Conservation (phyloP, 129 eudicot species). For the Centella asiatica region DNA sequence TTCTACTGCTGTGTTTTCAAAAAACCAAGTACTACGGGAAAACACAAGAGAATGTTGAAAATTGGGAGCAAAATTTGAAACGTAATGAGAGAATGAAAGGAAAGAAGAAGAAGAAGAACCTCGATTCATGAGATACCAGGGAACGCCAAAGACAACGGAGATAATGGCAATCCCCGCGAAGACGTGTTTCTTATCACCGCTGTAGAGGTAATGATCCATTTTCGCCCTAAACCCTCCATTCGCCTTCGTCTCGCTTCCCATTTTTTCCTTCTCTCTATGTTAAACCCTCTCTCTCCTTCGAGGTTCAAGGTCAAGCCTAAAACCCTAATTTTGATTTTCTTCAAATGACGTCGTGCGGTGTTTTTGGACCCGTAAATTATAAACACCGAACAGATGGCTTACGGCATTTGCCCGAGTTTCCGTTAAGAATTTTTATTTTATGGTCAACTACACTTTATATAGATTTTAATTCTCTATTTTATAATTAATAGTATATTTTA, state of each 20-base stretch:
- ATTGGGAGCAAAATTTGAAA: no score
- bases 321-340: slow-evolving; percentile 6
- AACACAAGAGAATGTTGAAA: no score
- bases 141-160: slow-evolving; percentile 60
- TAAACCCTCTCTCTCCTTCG: slow-evolving; percentile 11
- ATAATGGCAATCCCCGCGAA: slow-evolving; percentile 65
- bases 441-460: no score
- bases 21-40: no score
- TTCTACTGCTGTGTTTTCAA: no score
- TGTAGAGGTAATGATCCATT: slow-evolving; percentile 64
- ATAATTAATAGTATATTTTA: no score
- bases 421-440: no score
- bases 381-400: no score
- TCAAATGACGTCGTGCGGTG: background rate
- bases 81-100: background rate
- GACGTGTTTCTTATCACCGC: slow-evolving; percentile 95
- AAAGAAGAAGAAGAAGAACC: slow-evolving; percentile 29
- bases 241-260: slow-evolving; percentile 48
- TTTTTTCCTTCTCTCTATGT: slow-evolving; percentile 9
- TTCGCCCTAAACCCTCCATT: slow-evolving; percentile 43
- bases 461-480: no score
- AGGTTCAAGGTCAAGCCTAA: background rate
- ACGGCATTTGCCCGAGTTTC: no score
- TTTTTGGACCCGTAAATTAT: background rate
- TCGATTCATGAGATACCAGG: slow-evolving; percentile 86